Percentiles rank a stretch among this genome's conserved stretches.
Evolutionary conservation across 2,329 filamentous ascomycete species (phyloP).

Genomic region (Clonostachys sp.): DNA sequence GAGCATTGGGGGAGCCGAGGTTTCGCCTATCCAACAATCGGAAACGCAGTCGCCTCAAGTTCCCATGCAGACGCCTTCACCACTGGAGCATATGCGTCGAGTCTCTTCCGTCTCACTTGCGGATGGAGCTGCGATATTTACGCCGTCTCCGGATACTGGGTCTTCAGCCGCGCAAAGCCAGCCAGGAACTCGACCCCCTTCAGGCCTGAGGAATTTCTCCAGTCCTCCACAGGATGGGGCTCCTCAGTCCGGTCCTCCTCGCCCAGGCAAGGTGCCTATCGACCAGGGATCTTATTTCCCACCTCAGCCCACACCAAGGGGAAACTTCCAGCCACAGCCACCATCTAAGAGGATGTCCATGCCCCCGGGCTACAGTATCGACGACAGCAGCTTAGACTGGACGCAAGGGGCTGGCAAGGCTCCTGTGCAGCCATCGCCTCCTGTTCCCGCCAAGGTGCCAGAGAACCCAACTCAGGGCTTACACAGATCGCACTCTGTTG

Average conservation of each 20-base stretch:
- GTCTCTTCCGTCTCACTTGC: conserved; percentile 11
- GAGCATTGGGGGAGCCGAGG: conserved; percentile 9
- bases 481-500: too few relatives aligned
- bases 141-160: conserved; percentile 16
- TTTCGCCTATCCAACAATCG: conserved; percentile 16
- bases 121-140: conserved; percentile 2
- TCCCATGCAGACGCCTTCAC: conserved; percentile 18
- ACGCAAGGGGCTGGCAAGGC: too few relatives aligned
- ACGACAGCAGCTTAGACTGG: too few relatives aligned
- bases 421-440: too few relatives aligned
- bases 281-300: conserved; percentile 5
- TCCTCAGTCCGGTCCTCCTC: neutral
- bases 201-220: conserved; percentile 1
- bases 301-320: conserved; percentile 6
- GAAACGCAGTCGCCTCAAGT: conserved; percentile 14
- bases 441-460: too few relatives aligned
- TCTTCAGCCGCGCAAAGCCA: conserved; percentile 6
- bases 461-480: too few relatives aligned
- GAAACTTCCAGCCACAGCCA: neutral
- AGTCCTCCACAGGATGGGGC: neutral
- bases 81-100: conserved; percentile 14
- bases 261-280: neutral
- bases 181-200: neutral
- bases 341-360: conserved; percentile 9
- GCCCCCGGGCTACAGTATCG: neutral